A percentile compares a stretch with the other conserved stretches of the same genome.
phyloP scores from a whole-genome alignment of 768 basidiomycete species.

The Serendipita sp. region DNA sequence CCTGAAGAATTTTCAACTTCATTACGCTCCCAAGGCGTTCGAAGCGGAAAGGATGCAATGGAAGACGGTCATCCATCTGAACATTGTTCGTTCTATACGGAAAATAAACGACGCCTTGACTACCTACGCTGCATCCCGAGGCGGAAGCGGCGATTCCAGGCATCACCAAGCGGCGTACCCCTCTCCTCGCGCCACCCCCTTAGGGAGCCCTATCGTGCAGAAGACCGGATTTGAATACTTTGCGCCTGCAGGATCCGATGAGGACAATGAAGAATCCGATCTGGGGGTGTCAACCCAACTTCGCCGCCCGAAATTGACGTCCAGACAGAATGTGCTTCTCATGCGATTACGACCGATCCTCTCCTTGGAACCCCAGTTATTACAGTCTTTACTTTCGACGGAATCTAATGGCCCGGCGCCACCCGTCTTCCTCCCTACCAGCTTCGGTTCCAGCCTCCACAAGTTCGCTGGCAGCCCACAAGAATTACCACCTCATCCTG shows the following conservation, averaged over 20 bases:
- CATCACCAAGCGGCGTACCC: not conserved
- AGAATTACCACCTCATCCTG: not conserved
- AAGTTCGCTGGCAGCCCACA: not conserved
- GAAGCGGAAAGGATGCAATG: constrained; percentile 40
- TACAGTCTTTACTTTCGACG: not conserved
- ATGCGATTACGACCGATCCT: not conserved
- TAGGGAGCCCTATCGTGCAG: not conserved
- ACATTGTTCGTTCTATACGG: constrained; percentile 42
- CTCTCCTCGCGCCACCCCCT: not conserved
- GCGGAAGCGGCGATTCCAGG: not conserved
- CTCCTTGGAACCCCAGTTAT: not conserved
- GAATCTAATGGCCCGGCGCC: not conserved
- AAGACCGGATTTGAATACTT: not conserved
- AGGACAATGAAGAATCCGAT: constrained; percentile 1
- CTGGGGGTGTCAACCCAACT: not conserved
- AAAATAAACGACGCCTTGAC: constrained; percentile 30
- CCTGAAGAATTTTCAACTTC: constrained; percentile 26
- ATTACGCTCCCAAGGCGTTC: constrained; percentile 44
- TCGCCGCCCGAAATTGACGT: not conserved
- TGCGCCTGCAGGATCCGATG: not conserved
- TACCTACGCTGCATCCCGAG: not conserved
- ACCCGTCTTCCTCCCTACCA: not conserved
- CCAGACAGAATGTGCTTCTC: not conserved
- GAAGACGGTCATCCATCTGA: constrained; percentile 53
- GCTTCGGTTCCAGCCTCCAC: not conserved